Conservation (phyloP, 352 stramenopile species). For the Globisporangium perplexum region DNA sequence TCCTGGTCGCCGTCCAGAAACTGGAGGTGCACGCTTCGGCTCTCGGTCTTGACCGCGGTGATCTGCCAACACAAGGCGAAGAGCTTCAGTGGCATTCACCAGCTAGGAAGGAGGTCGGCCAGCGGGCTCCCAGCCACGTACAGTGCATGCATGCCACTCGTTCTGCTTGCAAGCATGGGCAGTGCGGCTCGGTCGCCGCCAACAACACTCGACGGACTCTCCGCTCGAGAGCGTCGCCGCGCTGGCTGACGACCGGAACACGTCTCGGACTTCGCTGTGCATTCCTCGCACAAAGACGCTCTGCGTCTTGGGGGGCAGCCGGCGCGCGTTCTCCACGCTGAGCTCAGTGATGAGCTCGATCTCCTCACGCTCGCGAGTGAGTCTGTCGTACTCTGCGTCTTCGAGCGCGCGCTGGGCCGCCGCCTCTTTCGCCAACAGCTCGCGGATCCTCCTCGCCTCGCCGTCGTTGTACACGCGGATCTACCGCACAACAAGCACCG, state of each 20-base stretch:
- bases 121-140: neutral
- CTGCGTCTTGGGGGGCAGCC: conserved; percentile 33
- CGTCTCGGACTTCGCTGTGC: conserved; percentile 24
- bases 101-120: neutral
- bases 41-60: conserved; percentile 16
- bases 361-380: conserved; percentile 21
- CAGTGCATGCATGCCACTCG: conserved; percentile 2
- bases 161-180: conserved; percentile 30
- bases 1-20: conserved; percentile 46
- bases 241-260: conserved; percentile 19
- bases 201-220: conserved; percentile 47
- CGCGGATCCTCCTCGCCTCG: conserved; percentile 38
- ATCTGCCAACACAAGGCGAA: conserved; percentile 11
- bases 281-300: conserved; percentile 37
- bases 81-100: neutral
- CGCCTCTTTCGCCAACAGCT: conserved; percentile 34
- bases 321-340: conserved; percentile 30
- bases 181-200: conserved; percentile 25
- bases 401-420: conserved; percentile 39
- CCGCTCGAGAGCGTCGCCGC: conserved; percentile 8
- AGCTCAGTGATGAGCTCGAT: conserved; percentile 31
- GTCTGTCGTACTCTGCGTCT: conserved; percentile 32
- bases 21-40: conserved; percentile 26
- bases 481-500: conserved; percentile 13
- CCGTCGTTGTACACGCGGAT: conserved; percentile 54